phyloP scores from a whole-genome alignment of 805 yeast species.

The Ogataea siamensis region DNA sequence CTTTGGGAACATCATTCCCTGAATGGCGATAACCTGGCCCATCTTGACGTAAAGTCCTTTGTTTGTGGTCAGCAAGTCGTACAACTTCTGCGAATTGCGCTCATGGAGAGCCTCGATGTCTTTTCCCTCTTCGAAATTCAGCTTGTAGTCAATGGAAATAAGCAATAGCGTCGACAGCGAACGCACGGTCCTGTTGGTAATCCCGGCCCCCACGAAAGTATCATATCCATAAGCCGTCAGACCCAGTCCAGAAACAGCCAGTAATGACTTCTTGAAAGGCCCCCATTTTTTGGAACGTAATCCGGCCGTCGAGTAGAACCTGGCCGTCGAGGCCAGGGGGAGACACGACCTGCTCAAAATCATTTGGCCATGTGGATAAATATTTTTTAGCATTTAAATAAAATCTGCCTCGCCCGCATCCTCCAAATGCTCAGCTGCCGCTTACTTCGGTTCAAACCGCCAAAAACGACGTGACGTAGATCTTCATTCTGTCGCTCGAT shows the following conservation, averaged over 20 bases:
- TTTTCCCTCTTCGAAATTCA: conserved; percentile 43
- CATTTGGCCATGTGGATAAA: not conserved
- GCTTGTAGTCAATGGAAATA: conserved; percentile 62
- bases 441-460: too few relatives aligned
- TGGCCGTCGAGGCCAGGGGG: not conserved
- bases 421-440: too few relatives aligned
- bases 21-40: conserved; percentile 80
- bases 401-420: too few relatives aligned
- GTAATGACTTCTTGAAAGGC: conserved; percentile 3
- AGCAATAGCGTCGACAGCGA: conserved; percentile 46
- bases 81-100: conserved; percentile 51
- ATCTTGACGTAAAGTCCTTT: conserved; percentile 69
- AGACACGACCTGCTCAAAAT: not conserved
- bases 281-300: not conserved
- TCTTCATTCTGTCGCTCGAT: too few relatives aligned
- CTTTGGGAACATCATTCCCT: conserved; percentile 63
- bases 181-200: conserved; percentile 49
- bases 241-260: conserved; percentile 18
- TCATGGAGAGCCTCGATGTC: conserved; percentile 59
- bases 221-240: conserved; percentile 28
- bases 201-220: conserved; percentile 43
- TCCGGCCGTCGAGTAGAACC: not conserved
- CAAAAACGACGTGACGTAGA: too few relatives aligned
- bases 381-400: not conserved
- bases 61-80: conserved; percentile 43